Evolutionary conservation across 1,284 basidiomycete species (phyloP), one percentile per base, ranked within the genome.

Genomic region (Sporisorium scitamineum): DNA sequence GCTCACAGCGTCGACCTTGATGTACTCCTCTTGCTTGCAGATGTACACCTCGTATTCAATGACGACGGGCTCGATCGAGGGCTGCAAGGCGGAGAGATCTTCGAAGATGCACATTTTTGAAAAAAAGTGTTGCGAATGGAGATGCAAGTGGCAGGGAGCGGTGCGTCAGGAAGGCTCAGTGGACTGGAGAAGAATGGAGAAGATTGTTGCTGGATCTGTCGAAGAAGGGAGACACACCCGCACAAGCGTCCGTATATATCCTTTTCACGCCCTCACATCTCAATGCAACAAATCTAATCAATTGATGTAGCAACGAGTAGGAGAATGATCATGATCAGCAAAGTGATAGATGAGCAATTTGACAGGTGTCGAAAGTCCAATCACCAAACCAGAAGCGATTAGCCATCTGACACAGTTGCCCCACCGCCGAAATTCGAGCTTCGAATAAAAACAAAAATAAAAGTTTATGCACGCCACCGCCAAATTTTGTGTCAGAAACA

Each of bases 91-190:
- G 51, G 54, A 39, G 39, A 71, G 52, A 0, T 62, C 55, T 22
- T 71, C 69, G 52, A 59, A 62, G 31, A 53, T 56, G 63, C 69
- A 71, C 69, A 71, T 70, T 2, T 29, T 61, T n/a, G n/a, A n/a
- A 54, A 37, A 24, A 24, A 22, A n/a, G 44, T 3, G 5, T 34
- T 6, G 20, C n/a, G 22, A 24, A 3, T 41, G 24, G n/a, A 54
- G 39, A 4, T 29, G 39, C 5, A 31, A 22, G 32, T 34, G n/a
- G 41, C 0, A n/a, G n/a, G n/a, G n/a, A n/a, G n/a, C n/a, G n/a
- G n/a, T n/a, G n/a, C n/a, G n/a, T n/a, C n/a, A n/a, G n/a, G n/a
- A 31, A 16, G 47, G 48, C 20, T 16, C n/a, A 31, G 29, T 31
- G 7, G 29, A 31, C 29, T 16, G 18, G 16, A 50, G 29, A 20